These are phyloP conservation scores for Odontarrhena argentea DNA, from an alignment of 345 rosid genomes.

Conservation along the genomic window DNA sequence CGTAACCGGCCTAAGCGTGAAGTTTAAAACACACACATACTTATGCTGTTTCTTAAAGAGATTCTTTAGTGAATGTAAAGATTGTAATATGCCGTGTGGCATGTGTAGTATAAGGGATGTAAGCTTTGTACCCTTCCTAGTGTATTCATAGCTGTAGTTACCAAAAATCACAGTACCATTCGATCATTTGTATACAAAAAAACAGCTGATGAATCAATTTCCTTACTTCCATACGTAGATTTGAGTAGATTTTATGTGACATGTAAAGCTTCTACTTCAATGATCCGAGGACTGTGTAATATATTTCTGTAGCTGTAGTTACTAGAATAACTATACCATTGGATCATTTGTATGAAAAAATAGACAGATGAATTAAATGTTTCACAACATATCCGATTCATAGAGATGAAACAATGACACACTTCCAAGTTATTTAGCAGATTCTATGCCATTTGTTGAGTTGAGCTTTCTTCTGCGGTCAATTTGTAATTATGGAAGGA, in stretches of 20 bases:
- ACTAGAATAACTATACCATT: not conserved
- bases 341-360: slow-evolving; percentile 16
- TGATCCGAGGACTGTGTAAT: too few relatives aligned
- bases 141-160: slow-evolving; percentile 23
- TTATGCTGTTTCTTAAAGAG: not conserved
- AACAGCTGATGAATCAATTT: slow-evolving; percentile 3
- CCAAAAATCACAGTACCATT: not conserved
- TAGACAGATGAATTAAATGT: not conserved
- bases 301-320: slow-evolving; percentile 19
- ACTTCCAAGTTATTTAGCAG: not conserved
- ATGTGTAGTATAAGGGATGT: slow-evolving; percentile 21
- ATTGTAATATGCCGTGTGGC: slow-evolving; percentile 16
- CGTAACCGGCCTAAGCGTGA: slow-evolving; percentile 81
- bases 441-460: not conserved
- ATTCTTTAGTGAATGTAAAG: not conserved
- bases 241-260: too few relatives aligned
- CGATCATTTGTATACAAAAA: slow-evolving; percentile 5
- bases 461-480: slow-evolving; percentile 4
- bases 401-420: not conserved
- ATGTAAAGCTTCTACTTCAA: too few relatives aligned
- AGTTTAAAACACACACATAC: slow-evolving; percentile 37
- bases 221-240: not conserved
- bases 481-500: not conserved
- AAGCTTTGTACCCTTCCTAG: slow-evolving; percentile 24
- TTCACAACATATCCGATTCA: not conserved